Evolutionary conservation across 2,329 filamentous ascomycete species (phyloP).

Genomic region (Zopfia rhizophila): DNA sequence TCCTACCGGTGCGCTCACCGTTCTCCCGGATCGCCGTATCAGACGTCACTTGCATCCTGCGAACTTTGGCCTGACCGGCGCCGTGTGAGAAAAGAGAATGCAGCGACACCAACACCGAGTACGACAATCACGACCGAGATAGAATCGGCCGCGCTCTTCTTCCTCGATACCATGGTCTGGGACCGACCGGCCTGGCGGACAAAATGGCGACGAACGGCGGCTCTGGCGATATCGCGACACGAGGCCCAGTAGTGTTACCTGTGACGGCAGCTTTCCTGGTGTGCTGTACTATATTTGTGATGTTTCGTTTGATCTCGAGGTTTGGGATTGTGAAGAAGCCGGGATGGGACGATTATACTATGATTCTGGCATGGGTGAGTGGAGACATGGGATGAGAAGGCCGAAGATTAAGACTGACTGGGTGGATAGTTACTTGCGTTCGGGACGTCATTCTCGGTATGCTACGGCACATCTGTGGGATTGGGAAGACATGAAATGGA

Average conservation of each 20-base stretch:
- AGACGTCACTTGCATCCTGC: slow-evolving; percentile 8
- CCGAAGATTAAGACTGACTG: background rate
- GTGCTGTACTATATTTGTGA: slow-evolving; percentile 78
- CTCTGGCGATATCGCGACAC: slow-evolving; percentile 31
- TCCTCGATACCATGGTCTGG: slow-evolving; percentile 22
- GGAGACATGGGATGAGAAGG: background rate
- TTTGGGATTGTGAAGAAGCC: slow-evolving; percentile 76
- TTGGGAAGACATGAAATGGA: slow-evolving; percentile 74
- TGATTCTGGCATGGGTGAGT: slow-evolving; percentile 78
- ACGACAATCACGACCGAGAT: slow-evolving; percentile 41
- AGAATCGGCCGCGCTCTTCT: slow-evolving; percentile 17
- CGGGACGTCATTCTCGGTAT: slow-evolving; percentile 74
- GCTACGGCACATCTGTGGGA: slow-evolving; percentile 70
- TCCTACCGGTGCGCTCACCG: slow-evolving; percentile 3
- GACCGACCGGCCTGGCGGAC: slow-evolving; percentile 23
- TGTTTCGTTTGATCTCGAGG: slow-evolving; percentile 77
- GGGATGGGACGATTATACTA: slow-evolving; percentile 82
- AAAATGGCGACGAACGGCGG: slow-evolving; percentile 37
- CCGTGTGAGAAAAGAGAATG: slow-evolving; percentile 38
- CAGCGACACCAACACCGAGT: slow-evolving; percentile 26
- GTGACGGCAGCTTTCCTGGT: slow-evolving; percentile 76
- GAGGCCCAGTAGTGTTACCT: slow-evolving; percentile 66
- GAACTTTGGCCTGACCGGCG: background rate
- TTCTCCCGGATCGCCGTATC: slow-evolving; percentile 9
- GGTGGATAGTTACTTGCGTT: slow-evolving; percentile 64